Conservation (phyloP, 2,329 filamentous ascomycete genomes). For the Chaetothyriales sp. region DNA sequence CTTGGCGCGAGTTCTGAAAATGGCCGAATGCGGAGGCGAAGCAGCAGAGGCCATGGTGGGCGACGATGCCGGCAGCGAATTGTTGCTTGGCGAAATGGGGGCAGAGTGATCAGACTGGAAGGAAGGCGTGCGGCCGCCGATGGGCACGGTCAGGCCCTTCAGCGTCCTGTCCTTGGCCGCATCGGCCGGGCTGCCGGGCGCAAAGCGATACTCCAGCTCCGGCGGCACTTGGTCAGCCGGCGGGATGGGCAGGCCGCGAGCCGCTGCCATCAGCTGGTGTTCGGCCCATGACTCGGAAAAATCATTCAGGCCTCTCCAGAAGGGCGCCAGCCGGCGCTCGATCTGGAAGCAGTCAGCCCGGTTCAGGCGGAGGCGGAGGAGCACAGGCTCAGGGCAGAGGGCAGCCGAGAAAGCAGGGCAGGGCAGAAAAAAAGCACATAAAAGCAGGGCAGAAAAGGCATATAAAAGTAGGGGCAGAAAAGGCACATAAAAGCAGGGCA, state of each 20-base stretch:
- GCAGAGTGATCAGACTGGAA: conserved; percentile 58
- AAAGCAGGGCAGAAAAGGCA: background rate
- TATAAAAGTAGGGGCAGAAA: too few relatives aligned
- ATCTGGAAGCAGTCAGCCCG: conserved; percentile 49
- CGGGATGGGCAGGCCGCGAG: conserved; percentile 69
- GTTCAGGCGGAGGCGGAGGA: conserved; percentile 1
- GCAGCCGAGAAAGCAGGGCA: background rate
- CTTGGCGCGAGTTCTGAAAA: conserved; percentile 74
- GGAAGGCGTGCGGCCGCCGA: conserved; percentile 63
- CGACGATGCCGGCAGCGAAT: conserved; percentile 48
- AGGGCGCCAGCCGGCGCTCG: conserved; percentile 80
- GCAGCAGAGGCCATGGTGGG: conserved; percentile 42
- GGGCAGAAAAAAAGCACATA: background rate
- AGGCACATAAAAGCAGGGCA: background rate
- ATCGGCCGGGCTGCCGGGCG: conserved; percentile 33
- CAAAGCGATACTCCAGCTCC: conserved; percentile 45
- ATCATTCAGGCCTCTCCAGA: conserved; percentile 88
- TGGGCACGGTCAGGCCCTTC: conserved; percentile 64
- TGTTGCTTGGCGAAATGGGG: conserved; percentile 46
- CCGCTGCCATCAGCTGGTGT: conserved; percentile 85
- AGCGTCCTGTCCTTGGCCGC: conserved; percentile 46
- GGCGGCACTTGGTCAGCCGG: conserved; percentile 69
- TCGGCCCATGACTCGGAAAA: conserved; percentile 84
- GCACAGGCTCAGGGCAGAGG: background rate
- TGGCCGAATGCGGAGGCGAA: conserved; percentile 37